phyloP scores from a whole-genome alignment of 352 stramenopile genomes.

The Pythium phragmitis region DNA sequence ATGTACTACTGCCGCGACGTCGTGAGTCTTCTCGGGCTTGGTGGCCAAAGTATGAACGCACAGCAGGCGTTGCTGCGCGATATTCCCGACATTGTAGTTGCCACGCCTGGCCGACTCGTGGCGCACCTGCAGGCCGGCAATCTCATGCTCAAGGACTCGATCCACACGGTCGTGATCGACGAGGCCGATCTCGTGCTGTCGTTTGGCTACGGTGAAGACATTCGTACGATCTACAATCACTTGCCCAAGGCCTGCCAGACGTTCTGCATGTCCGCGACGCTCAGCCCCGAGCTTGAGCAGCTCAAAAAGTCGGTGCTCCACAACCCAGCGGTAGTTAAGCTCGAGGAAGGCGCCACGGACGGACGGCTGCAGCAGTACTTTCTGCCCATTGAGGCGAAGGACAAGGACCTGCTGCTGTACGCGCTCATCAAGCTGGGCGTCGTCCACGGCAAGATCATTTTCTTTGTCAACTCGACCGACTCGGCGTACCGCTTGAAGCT shows the following conservation, averaged over 20 bases:
- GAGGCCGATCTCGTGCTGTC: constrained; percentile 98
- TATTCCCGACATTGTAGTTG: constrained; percentile 91
- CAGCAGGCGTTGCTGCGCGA: constrained; percentile 87
- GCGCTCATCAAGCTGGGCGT: constrained; percentile 98
- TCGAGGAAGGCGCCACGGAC: constrained; percentile 91
- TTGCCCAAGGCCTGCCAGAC: constrained; percentile 98
- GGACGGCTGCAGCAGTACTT: constrained; percentile 97
- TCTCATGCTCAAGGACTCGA: constrained; percentile 83
- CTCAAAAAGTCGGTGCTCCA: constrained; percentile 97
- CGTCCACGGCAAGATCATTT: constrained; percentile 96
- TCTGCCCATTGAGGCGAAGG: constrained; percentile 76
- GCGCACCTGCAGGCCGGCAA: constrained; percentile 80
- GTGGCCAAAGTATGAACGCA: constrained; percentile 87
- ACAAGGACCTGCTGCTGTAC: constrained; percentile 98
- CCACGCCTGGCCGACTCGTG: constrained; percentile 94
- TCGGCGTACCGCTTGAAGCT: constrained; percentile 96
- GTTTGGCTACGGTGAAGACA: constrained; percentile 94
- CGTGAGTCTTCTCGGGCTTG: constrained; percentile 90
- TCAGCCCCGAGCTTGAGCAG: constrained; percentile 95
- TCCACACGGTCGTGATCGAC: constrained; percentile 97
- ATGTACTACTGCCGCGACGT: constrained; percentile 97
- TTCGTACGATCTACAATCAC: constrained; percentile 92
- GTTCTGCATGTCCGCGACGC: constrained; percentile 98
- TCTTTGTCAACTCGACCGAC: constrained; percentile 98
- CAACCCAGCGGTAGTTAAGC: constrained; percentile 96